Percentiles rank a stretch among this genome's conserved stretches.
Evolutionary conservation across 2,329 filamentous ascomycete species (phyloP).

Genomic region (Xylaria sp.): DNA sequence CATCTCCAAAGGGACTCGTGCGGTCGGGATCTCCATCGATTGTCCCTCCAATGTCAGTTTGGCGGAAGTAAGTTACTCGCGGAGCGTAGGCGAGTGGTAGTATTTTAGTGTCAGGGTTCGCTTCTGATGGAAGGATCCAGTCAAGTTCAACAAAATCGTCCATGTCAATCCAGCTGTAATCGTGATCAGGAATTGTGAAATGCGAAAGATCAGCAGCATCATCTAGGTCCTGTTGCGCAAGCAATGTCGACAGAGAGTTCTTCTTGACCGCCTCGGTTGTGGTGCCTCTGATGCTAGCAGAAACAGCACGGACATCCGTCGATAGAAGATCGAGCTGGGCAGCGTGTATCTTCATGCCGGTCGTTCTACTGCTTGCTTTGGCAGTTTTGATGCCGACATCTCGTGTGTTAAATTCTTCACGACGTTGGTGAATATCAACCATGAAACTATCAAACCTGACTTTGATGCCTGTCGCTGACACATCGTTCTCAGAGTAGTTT

Average conservation of each 20-base stretch:
- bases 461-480: conserved; percentile 96
- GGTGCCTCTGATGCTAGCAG: conserved; percentile 86
- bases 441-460: conserved; percentile 96
- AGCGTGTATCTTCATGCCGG: conserved; percentile 94
- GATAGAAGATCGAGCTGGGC: conserved; percentile 92
- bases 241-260: conserved; percentile 62
- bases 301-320: conserved; percentile 92
- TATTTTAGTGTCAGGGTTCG: conserved; percentile 93
- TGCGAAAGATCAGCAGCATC: conserved; percentile 79
- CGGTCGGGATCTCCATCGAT: conserved; percentile 84
- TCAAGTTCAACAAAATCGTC: conserved; percentile 98
- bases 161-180: conserved; percentile 98
- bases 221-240: conserved; percentile 62
- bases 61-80: conserved; percentile 95
- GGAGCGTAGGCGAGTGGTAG: conserved; percentile 91
- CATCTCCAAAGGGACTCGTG: conserved; percentile 90
- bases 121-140: conserved; percentile 91
- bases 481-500: conserved; percentile 78
- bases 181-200: conserved; percentile 95
- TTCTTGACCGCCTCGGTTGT: conserved; percentile 79
- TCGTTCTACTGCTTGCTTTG: conserved; percentile 82
- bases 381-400: conserved; percentile 79
- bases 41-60: conserved; percentile 88
- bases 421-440: conserved; percentile 92
- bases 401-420: conserved; percentile 88